These are phyloP conservation scores for Phytopythium kandeliae DNA, from an alignment of 352 stramenopile species.

Conservation along the genomic window DNA sequence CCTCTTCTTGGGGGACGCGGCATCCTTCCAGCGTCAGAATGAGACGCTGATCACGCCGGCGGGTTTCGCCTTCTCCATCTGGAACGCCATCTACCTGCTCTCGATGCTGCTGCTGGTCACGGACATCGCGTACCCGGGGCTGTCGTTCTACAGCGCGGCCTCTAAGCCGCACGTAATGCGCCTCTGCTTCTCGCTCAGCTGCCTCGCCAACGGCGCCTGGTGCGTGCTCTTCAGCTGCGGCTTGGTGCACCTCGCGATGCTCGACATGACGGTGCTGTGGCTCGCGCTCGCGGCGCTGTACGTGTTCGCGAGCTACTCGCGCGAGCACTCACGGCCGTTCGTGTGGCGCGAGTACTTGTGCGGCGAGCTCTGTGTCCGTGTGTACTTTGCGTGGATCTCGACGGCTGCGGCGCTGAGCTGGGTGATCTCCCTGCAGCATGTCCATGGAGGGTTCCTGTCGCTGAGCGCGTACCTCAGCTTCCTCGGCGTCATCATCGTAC, in stretches of 20 bases:
- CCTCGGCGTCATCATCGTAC: constrained; percentile 37
- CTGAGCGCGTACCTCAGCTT: constrained; percentile 36
- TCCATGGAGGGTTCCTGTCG: constrained; percentile 28
- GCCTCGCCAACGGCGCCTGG: constrained; percentile 42
- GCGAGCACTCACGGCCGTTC: constrained; percentile 27
- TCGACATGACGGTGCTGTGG: constrained; percentile 56
- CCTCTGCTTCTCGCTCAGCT: constrained; percentile 49
- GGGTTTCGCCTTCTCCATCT: constrained; percentile 54
- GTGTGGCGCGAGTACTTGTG: constrained; percentile 48
- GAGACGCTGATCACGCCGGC: constrained; percentile 55
- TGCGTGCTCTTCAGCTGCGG: constrained; percentile 42
- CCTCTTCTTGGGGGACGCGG: constrained; percentile 12
- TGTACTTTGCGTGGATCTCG: constrained; percentile 68
- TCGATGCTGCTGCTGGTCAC: constrained; percentile 45
- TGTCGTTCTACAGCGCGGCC: constrained; percentile 42
- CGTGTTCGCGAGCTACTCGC: constrained; percentile 51
- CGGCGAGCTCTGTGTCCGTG: constrained; percentile 51
- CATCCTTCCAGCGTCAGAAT: constrained; percentile 17
- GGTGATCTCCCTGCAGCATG: constrained; percentile 39
- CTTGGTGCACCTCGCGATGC: constrained; percentile 26
- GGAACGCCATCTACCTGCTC: constrained; percentile 61
- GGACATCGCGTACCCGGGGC: constrained; percentile 40
- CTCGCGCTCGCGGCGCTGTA: constrained; percentile 58
- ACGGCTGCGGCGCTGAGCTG: constrained; percentile 45
- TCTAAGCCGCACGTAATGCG: constrained; percentile 31